Percentiles rank a stretch among this genome's conserved stretches.
These are phyloP conservation scores for Arabis hirsuta DNA, from an alignment of 345 rosid genomes.

Conservation along the genomic window DNA sequence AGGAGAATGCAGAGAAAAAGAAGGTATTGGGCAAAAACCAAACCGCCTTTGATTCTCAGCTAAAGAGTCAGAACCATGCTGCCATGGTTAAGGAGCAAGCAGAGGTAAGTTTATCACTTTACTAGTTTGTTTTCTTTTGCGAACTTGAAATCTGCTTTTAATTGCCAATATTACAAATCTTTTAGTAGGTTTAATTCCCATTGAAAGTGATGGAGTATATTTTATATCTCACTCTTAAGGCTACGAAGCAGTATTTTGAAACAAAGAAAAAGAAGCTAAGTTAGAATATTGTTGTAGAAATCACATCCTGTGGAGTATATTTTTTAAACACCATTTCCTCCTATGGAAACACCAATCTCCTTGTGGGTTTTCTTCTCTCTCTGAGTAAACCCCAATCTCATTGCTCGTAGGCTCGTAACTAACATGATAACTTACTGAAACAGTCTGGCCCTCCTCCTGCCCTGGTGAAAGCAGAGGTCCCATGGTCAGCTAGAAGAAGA, in stretches of 20 bases:
- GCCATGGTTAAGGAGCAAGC: constrained; percentile 17
- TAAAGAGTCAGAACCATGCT: constrained; percentile 9
- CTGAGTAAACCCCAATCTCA: too few species aligned
- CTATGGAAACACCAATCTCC: too few species aligned
- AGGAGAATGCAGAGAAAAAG: constrained; percentile 20
- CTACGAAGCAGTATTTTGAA: not conserved
- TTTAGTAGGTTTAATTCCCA: constrained; percentile 1
- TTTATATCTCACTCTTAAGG: not conserved
- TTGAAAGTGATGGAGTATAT: not conserved
- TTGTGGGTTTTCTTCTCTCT: too few species aligned
- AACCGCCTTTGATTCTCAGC: constrained; percentile 20
- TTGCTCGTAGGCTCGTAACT: too few species aligned
- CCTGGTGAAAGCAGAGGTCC: constrained; percentile 84
- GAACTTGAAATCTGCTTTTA: not conserved
- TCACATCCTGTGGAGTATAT: too few species aligned
- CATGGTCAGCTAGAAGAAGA: constrained; percentile 87
- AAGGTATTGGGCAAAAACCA: constrained; percentile 5
- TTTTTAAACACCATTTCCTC: too few species aligned
- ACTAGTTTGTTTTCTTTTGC: not conserved
- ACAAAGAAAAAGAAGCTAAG: constrained; percentile 11
- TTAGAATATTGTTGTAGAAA: constrained; percentile 7
- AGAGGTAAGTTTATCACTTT: constrained; percentile 30
- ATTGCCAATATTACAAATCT: not conserved
- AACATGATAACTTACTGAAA: constrained; percentile 25
- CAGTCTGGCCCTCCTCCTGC: constrained; percentile 77